These are phyloP conservation scores for Pseudogymnoascus sp. DNA, from an alignment of 2,329 filamentous ascomycete species.

Conservation along the genomic window DNA sequence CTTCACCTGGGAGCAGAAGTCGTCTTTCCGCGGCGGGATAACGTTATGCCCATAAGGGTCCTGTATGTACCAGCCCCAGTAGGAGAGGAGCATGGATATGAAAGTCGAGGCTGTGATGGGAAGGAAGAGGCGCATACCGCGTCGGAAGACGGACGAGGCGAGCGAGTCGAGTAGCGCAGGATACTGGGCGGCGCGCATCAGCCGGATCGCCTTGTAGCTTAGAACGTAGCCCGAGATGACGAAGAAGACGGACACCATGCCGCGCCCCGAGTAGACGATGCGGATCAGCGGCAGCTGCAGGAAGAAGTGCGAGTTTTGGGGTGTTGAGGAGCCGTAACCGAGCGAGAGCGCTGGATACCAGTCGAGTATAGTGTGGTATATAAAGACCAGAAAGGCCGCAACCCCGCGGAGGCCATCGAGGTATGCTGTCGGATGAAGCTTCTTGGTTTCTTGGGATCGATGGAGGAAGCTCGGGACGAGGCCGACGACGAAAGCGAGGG, in stretches of 20 bases:
- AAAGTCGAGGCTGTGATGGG: slow-evolving; percentile 38
- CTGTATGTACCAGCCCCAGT: neutral
- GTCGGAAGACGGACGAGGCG: slow-evolving; percentile 39
- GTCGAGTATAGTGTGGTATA: slow-evolving; percentile 38
- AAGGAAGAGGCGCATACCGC: slow-evolving; percentile 38
- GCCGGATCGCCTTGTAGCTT: slow-evolving; percentile 36
- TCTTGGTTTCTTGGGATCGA: neutral
- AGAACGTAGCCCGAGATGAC: slow-evolving; percentile 43
- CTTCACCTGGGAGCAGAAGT: neutral
- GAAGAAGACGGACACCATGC: slow-evolving; percentile 45
- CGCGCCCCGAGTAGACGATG: slow-evolving; percentile 36
- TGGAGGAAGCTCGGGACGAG: slow-evolving; percentile 10
- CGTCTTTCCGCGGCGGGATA: neutral
- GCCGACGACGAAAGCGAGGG: neutral
- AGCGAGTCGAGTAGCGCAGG: slow-evolving; percentile 30
- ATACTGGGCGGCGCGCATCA: slow-evolving; percentile 30
- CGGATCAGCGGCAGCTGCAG: slow-evolving; percentile 39
- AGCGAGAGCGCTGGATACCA: slow-evolving; percentile 28
- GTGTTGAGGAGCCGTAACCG: slow-evolving; percentile 26
- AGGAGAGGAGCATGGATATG: slow-evolving; percentile 19
- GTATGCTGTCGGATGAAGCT: slow-evolving; percentile 33
- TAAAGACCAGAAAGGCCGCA: slow-evolving; percentile 40
- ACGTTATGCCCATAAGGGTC: slow-evolving; percentile 9
- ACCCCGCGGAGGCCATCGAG: slow-evolving; percentile 43
- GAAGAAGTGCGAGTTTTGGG: slow-evolving; percentile 28